Conservation (phyloP, 441 rosid species). For the Isatis lusitanica region DNA sequence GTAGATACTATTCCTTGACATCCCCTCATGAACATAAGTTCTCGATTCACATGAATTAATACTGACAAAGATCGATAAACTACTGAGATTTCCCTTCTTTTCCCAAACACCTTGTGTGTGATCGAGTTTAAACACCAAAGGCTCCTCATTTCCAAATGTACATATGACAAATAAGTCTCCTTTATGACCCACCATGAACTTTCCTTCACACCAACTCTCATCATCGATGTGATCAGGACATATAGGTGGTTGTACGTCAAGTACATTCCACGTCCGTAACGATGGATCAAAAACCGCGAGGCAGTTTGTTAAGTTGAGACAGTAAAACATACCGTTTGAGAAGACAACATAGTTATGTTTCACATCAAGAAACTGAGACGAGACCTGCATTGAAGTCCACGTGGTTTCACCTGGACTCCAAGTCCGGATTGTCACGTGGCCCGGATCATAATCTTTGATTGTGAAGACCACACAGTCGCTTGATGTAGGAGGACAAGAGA, state of each 20-base stretch:
- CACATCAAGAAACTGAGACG: slow-evolving; percentile 25
- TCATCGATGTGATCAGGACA: slow-evolving; percentile 4
- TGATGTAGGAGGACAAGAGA: slow-evolving; percentile 36
- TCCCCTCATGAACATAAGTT: slow-evolving; percentile 22
- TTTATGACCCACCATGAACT: slow-evolving; percentile 20
- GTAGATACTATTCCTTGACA: slow-evolving; percentile 27
- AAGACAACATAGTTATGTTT: slow-evolving; percentile 24
- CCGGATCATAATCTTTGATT: slow-evolving; percentile 29
- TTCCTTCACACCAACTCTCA: slow-evolving; percentile 4
- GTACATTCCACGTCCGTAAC: slow-evolving; percentile 15
- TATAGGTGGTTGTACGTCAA: slow-evolving; percentile 14
- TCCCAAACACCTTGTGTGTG: slow-evolving; percentile 18
- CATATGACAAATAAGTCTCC: slow-evolving; percentile 5
- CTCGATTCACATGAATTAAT: slow-evolving; percentile 21
- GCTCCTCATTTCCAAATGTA: slow-evolving; percentile 14
- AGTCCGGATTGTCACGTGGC: slow-evolving; percentile 27
- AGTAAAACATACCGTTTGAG: slow-evolving; percentile 28
- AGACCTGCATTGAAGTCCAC: slow-evolving; percentile 29
- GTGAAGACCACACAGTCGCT: slow-evolving; percentile 27
- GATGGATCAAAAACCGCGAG: slow-evolving; percentile 30
- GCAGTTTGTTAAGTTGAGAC: slow-evolving; percentile 10
- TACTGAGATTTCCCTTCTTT: slow-evolving; percentile 10
- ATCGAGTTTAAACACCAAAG: slow-evolving; percentile 29
- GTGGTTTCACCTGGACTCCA: slow-evolving; percentile 22
- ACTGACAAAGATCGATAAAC: slow-evolving; percentile 20